Evolutionary conservation across 1,139 yeast species (phyloP).

Genomic region (Diutina rugosa): DNA sequence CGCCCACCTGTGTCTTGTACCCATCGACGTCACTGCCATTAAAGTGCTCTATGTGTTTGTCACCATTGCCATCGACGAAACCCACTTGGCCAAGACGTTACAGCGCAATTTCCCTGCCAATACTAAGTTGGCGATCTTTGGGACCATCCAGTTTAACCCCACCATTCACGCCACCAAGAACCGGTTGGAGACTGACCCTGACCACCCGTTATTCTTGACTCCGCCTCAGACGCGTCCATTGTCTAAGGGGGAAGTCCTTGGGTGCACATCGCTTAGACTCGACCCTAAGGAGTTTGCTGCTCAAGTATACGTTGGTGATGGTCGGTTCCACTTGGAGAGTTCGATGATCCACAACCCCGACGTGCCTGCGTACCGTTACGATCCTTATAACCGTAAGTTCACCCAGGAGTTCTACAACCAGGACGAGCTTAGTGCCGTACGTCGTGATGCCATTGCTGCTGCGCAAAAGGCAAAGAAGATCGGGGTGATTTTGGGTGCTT

Average conservation of each 20-base stretch:
- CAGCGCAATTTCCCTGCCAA: slow-evolving; percentile 54
- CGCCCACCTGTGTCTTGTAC: slow-evolving; percentile 95
- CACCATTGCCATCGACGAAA: slow-evolving; percentile 78
- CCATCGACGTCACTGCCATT: slow-evolving; percentile 81
- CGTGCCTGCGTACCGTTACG: slow-evolving; percentile 84
- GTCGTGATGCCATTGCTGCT: slow-evolving; percentile 56
- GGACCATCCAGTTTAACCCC: slow-evolving; percentile 95
- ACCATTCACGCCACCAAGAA: slow-evolving; percentile 71
- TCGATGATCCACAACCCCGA: slow-evolving; percentile 96
- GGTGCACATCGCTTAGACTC: slow-evolving; percentile 85
- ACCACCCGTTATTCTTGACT: slow-evolving; percentile 45
- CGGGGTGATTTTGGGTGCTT: slow-evolving; percentile 86
- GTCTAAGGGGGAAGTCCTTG: slow-evolving; percentile 91
- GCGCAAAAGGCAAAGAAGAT: slow-evolving; percentile 55
- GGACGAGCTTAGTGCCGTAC: slow-evolving; percentile 58
- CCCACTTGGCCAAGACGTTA: slow-evolving; percentile 68
- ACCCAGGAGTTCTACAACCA: slow-evolving; percentile 85
- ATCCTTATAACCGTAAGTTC: slow-evolving; percentile 86
- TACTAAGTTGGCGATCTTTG: slow-evolving; percentile 65
- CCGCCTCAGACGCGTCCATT: slow-evolving; percentile 92
- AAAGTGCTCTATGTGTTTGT: slow-evolving; percentile 93
- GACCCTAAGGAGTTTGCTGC: slow-evolving; percentile 50
- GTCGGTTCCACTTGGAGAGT: slow-evolving; percentile 88
- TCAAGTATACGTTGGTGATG: slow-evolving; percentile 90
- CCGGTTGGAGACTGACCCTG: slow-evolving; percentile 35